Evolutionary conservation across 164 flowering plant species (phyloP).

Genomic region (grape (Vitis vinifera)): DNA sequence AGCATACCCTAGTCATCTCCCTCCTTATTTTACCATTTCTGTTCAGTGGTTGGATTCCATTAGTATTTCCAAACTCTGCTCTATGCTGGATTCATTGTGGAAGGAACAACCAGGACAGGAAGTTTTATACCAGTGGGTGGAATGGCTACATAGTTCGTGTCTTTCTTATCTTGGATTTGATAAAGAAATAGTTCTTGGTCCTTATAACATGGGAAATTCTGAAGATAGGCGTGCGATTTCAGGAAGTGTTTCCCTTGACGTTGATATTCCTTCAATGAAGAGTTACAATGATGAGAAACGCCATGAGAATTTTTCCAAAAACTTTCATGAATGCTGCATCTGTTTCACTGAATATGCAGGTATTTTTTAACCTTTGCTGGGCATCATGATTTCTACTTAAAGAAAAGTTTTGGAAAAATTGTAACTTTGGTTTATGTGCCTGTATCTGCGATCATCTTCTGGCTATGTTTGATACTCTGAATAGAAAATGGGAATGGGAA

Average conservation of each 20-base stretch:
- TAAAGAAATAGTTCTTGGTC: slow-evolving; percentile 57
- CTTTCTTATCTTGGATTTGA: slow-evolving; percentile 66
- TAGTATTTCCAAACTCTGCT: slow-evolving; percentile 63
- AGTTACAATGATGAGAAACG: slow-evolving; percentile 63
- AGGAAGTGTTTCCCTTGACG: slow-evolving; percentile 54
- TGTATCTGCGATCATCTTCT: too few species aligned
- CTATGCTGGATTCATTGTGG: slow-evolving; percentile 74
- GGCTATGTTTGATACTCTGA: too few species aligned
- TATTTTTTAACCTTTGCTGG: slow-evolving; percentile 18
- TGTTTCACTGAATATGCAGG: slow-evolving; percentile 81
- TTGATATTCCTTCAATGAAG: slow-evolving; percentile 64
- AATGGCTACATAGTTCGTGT: slow-evolving; percentile 72
- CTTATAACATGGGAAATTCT: slow-evolving; percentile 35
- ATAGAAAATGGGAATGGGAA: too few species aligned
- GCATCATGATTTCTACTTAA: too few species aligned
- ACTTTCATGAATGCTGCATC: slow-evolving; percentile 74
- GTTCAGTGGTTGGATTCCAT: slow-evolving; percentile 69
- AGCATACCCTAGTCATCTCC: slow-evolving; percentile 77
- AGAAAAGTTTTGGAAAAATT: too few species aligned
- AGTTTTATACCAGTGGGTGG: slow-evolving; percentile 74
- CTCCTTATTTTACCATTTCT: slow-evolving; percentile 68
- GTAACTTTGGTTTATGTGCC: too few species aligned
- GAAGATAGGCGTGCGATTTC: slow-evolving; percentile 76
- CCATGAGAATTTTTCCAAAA: slow-evolving; percentile 53
- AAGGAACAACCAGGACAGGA: slow-evolving; percentile 47